Conservation (phyloP, 2,329 filamentous ascomycete species). For the Akanthomyces uredinophilus region DNA sequence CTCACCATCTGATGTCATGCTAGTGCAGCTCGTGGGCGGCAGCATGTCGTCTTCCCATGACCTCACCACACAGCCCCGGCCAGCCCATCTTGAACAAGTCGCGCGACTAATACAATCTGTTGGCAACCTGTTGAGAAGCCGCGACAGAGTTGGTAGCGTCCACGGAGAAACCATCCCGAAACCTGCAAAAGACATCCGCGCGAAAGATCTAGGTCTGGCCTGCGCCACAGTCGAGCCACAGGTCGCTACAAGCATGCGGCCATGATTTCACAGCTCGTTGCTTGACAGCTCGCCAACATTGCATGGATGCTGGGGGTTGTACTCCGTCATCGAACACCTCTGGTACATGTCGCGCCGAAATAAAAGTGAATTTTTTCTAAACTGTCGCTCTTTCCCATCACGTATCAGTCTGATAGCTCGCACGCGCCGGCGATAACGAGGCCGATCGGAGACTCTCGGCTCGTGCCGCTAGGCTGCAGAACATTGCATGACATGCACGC, state of each 20-base stretch:
- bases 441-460: neutral
- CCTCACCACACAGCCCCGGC: neutral
- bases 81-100: neutral
- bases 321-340: neutral
- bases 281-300: neutral
- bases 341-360: neutral
- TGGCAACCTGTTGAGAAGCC: too few relatives aligned
- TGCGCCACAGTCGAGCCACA: neutral
- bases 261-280: too few relatives aligned
- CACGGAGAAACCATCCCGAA: neutral
- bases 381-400: neutral
- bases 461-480: neutral
- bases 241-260: too few relatives aligned
- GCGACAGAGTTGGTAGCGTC: neutral
- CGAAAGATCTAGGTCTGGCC: neutral
- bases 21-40: neutral
- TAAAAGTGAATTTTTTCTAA: too few relatives aligned
- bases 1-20: conserved; percentile 3
- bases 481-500: neutral
- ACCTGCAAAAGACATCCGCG: neutral
- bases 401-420: neutral
- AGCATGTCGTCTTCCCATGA: neutral
- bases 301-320: neutral
- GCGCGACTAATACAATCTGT: too few relatives aligned
- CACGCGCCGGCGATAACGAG: neutral